phyloP scores from a whole-genome alignment of 768 basidiomycete genomes.

The Suillus lakei region DNA sequence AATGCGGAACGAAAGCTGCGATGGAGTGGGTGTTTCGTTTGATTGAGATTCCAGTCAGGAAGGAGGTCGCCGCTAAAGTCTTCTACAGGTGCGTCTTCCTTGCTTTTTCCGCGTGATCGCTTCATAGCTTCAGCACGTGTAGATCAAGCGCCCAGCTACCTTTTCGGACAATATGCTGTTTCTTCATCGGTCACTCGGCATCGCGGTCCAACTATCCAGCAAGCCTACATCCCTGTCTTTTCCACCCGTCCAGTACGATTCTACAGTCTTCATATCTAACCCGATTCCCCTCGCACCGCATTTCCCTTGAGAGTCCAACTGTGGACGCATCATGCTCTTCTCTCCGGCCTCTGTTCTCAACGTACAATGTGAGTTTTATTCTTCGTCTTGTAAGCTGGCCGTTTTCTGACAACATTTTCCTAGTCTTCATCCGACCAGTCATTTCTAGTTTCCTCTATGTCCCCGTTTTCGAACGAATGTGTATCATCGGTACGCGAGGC shows the following conservation, averaged over 20 bases:
- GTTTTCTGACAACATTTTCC: too few relatives aligned
- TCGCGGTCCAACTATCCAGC: background rate
- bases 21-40: too few relatives aligned
- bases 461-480: too few relatives aligned
- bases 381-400: background rate
- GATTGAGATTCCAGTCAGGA: too few relatives aligned
- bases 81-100: background rate
- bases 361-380: background rate
- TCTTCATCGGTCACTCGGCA: background rate
- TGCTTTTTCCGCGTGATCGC: background rate
- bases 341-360: background rate
- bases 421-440: background rate
- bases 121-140: background rate
- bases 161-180: background rate
- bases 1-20: too few relatives aligned
- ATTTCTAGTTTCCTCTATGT: too few relatives aligned
- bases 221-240: background rate
- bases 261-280: background rate
- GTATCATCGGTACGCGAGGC: too few relatives aligned
- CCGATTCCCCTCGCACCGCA: background rate
- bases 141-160: background rate
- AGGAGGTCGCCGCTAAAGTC: too few relatives aligned
- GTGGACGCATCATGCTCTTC: background rate
- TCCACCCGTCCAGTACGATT: background rate
- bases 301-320: background rate